A percentile compares a stretch with the other conserved stretches of the same genome.
These are phyloP conservation scores for Solanum megistacrolobum DNA, from an alignment of 257 asterid genomes.

Conservation along the genomic window DNA sequence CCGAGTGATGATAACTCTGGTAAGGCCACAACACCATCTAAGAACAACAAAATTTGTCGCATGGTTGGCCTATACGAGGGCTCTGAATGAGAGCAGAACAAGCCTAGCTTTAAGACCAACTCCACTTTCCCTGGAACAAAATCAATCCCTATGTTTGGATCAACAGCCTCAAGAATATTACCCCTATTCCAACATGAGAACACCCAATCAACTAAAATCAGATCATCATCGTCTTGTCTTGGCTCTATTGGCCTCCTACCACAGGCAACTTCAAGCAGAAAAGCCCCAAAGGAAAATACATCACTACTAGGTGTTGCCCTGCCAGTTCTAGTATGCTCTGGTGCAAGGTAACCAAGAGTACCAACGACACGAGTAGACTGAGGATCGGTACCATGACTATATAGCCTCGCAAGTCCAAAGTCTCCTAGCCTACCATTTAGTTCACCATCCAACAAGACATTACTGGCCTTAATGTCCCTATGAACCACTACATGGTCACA, in stretches of 20 bases:
- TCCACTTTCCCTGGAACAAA: slow-evolving; percentile 29
- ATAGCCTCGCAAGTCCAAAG: slow-evolving; percentile 54
- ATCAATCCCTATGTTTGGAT: slow-evolving; percentile 26
- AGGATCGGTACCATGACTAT: slow-evolving; percentile 63
- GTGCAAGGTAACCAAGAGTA: slow-evolving; percentile 64
- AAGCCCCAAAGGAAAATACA: slow-evolving; percentile 57
- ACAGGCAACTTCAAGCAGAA: slow-evolving; percentile 55
- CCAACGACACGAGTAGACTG: slow-evolving; percentile 63
- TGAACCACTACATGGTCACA: slow-evolving; percentile 65
- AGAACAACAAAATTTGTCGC: slow-evolving; percentile 31
- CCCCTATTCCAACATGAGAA: slow-evolving; percentile 33
- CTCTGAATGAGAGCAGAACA: slow-evolving; percentile 38
- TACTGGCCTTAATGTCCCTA: slow-evolving; percentile 62
- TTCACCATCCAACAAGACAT: slow-evolving; percentile 44
- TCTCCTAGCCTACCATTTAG: slow-evolving; percentile 47
- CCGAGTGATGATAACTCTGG: slow-evolving; percentile 35
- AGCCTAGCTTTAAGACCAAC: slow-evolving; percentile 43
- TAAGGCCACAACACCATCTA: slow-evolving; percentile 29
- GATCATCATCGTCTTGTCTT: slow-evolving; percentile 7
- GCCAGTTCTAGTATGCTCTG: slow-evolving; percentile 53
- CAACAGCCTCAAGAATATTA: slow-evolving; percentile 31
- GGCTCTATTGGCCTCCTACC: slow-evolving; percentile 60
- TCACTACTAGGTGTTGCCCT: slow-evolving; percentile 50
- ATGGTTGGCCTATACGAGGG: slow-evolving; percentile 38
- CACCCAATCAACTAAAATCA: slow-evolving; percentile 47